These are phyloP conservation scores for Talaromyces liani DNA, from an alignment of 495 filamentous ascomycete genomes.

Conservation along the genomic window DNA sequence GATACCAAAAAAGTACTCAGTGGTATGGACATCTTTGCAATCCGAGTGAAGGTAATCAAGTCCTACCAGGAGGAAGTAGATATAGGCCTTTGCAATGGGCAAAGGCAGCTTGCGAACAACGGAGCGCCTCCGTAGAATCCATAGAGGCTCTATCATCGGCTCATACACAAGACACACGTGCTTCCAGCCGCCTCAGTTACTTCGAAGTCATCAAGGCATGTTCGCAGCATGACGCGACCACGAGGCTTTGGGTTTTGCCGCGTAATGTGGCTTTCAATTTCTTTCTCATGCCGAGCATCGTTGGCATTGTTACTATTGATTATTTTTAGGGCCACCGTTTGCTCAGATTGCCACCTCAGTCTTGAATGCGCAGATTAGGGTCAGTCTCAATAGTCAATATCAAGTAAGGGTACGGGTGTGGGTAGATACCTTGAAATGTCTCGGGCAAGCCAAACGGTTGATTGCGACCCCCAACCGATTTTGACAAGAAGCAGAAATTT, in stretches of 20 bases:
- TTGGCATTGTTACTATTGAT: conserved; percentile 16
- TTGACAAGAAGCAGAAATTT: conserved; percentile 36
- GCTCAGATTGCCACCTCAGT: conserved; percentile 17
- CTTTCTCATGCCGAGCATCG: conserved; percentile 15
- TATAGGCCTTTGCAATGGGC: conserved; percentile 19
- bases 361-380: conserved; percentile 11
- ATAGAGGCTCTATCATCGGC: conserved; percentile 23
- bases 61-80: conserved; percentile 24
- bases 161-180: conserved; percentile 24
- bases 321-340: conserved; percentile 22
- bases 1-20: conserved; percentile 13
- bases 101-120: conserved; percentile 16
- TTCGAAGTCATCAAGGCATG: conserved; percentile 24
- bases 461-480: conserved; percentile 36
- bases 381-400: conserved; percentile 5
- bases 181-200: conserved; percentile 16
- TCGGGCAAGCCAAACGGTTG: conserved; percentile 42
- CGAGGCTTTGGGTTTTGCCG: conserved; percentile 17
- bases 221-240: conserved; percentile 20
- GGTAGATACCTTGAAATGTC: conserved; percentile 24
- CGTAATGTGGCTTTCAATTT: conserved; percentile 19
- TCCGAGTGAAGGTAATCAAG: conserved; percentile 34
- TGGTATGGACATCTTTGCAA: conserved; percentile 30
- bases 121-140: conserved; percentile 20
- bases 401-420: conserved; percentile 15